Percentiles rank a stretch among this genome's conserved stretches.
Evolutionary conservation across 1,284 basidiomycete species (phyloP).

Genomic region (Phellopilus nigrolimitatus): DNA sequence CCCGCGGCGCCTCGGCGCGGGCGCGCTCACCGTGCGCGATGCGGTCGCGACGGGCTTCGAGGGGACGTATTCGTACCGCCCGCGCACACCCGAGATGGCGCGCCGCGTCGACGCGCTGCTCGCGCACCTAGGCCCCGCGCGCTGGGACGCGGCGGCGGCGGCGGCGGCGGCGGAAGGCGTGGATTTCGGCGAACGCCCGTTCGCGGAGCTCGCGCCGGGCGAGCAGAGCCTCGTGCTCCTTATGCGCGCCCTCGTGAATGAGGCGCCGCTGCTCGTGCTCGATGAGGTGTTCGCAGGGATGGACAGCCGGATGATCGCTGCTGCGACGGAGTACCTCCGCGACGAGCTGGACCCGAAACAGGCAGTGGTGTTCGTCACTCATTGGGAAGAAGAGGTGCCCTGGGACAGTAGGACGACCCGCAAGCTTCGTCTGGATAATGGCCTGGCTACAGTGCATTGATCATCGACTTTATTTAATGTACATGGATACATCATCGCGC

Average conservation of each 20-base stretch:
- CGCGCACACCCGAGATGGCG: slow-evolving; percentile 42
- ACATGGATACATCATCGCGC: too few species aligned
- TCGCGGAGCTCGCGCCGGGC: slow-evolving; percentile 59
- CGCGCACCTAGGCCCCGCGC: slow-evolving; percentile 53
- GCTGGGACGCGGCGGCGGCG: slow-evolving; percentile 34
- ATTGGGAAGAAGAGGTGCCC: slow-evolving; percentile 87
- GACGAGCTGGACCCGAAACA: slow-evolving; percentile 56
- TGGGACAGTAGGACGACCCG: slow-evolving; percentile 38
- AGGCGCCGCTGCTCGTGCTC: slow-evolving; percentile 65
- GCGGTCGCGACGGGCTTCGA: slow-evolving; percentile 84
- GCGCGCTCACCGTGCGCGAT: slow-evolving; percentile 64
- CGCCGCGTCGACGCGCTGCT: slow-evolving; percentile 46
- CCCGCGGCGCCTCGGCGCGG: slow-evolving; percentile 57
- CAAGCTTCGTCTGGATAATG: slow-evolving; percentile 37
- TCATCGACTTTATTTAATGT: neutral
- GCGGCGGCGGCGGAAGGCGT: slow-evolving; percentile 22
- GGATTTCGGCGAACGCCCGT: slow-evolving; percentile 43
- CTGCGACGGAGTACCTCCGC: slow-evolving; percentile 58
- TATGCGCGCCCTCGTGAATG: slow-evolving; percentile 76
- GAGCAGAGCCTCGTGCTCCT: slow-evolving; percentile 79
- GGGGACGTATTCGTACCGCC: slow-evolving; percentile 64
- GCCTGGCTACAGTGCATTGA: slow-evolving; percentile 23
- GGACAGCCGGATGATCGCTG: slow-evolving; percentile 70
- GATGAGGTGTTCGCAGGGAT: slow-evolving; percentile 93
- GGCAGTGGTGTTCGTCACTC: slow-evolving; percentile 79